Base-by-base conservation (phyloP, 2,329 filamentous ascomycete genomes). In the Onygenales sp. region DNA sequence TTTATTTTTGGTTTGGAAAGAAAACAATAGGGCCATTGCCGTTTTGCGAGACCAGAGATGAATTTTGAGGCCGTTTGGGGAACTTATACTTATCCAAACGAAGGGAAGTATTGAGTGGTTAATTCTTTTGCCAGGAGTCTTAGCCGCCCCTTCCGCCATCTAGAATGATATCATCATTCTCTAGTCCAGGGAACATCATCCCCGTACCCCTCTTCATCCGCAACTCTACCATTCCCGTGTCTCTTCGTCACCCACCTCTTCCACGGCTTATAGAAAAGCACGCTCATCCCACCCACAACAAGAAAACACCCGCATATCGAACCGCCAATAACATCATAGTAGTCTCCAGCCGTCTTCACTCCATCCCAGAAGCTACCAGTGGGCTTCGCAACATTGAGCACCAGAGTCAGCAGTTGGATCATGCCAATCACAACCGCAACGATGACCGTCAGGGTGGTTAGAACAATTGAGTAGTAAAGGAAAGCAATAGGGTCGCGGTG, bases 331-430 rank as follows among this genome's bases (percentile, higher is more conserved):
- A 92, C 80, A 69, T 95, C 89, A 61, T 89, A 95, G 65, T 90
- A 78, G 58, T 95, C 88, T 0, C 87, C 83, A 1, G 86, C 83
- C 0, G 77, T 80, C 49, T 82, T 80, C 0, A 97, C 86, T 0
- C 90, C 91, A 51, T 95, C 84, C 93, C 93, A 97, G 69, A 97
- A 96, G n/a, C 69, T 69, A 0, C 89, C 90, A 13, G 78, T 72
- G 0, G 87, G 86, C 52, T 86, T 76, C 0, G 86, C 85, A 0
- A 92, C 84, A 61, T 91, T 89, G 52, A 88, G 75, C 2, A 89
- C 77, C 8, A 97, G 75, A 2, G 84, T 89, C 9, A 97, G 75
- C 0, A 95, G 73, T 68, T 98, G 93, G 27, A 97, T 79, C 13
- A 86, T 75, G 21, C 92, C 92, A 60, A 97, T 95, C 33, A 93